Base-by-base conservation (phyloP, 1,139 yeast genomes). In the Kodamaea arcana region DNA sequence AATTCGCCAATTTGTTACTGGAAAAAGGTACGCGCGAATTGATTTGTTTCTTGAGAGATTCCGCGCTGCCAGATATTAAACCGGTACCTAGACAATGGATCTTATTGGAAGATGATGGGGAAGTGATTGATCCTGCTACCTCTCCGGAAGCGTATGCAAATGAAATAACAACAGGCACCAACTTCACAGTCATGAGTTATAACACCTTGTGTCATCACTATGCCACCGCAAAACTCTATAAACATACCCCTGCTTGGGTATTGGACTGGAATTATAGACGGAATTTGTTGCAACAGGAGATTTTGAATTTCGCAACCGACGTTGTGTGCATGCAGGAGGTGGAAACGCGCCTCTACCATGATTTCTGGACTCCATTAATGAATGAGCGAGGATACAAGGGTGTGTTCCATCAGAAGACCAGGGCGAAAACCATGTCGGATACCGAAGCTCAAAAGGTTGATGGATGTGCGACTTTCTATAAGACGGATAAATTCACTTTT, bases 231-330 rank as follows among this genome's bases (percentile, higher is more conserved):
- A 84, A 80, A 57, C 74, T 90, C 83, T 94, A 86, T 58, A 90
- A 85, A 50, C 92, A 86, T 56, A 88, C 97, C 2, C 97, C 97
- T 21, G 80, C 95, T 2, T 92, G 98, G 98, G 98, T 97, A 5
- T 72, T 92, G 44, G 78, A 80, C 35, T 90, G 97, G 97, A 84
- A 83, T n/a, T 88, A 83, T 60, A 81, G 99, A 61, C 78, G 83
- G 53, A 80, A 82, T 39, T 68, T 76, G 33, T 72, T 92, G 44
- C 76, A 80, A 42, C 79, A 82, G 46, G 95, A 92, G 57, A 72
- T 92, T 13, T 54, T 80, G 34, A 66, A 69, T 13, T 75, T 69
- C 47, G 72, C 75, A 39, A 72, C 90, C 20, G 97, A 92, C 57
- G 69, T 94, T 29, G 63, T 92, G 22, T 90, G 97, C 65, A 69